Base-by-base conservation (phyloP, 2,329 filamentous ascomycete genomes). In the Ophiostoma tasmaniense region DNA sequence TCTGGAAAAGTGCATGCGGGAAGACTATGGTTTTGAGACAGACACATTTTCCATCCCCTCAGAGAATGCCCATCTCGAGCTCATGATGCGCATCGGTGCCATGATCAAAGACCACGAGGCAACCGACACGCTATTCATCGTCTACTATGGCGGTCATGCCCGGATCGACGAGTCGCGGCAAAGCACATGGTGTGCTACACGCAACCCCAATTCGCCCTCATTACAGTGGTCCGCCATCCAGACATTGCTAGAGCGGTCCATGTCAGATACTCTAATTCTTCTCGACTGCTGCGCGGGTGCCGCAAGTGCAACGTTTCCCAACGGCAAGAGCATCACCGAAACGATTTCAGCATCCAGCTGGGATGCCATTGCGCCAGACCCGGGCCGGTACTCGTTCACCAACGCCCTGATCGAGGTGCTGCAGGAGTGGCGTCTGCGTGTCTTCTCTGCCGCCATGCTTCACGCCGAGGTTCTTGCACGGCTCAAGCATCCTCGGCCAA, bases 191-290 rank as follows among this genome's bases (percentile, higher is more conserved):
- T 87, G 84, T 74, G 84, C 84, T 79, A 85, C 82, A 45, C 80
- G 84, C 65, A 81, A 80, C 70, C 75, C 80, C 13, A 81, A 81
- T 61, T 86, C 84, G 2, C 83, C 84, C 2, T 86, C 83, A 81
- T 74, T 87, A 66, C 84, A 87, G 80, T 83, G 85, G 85, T 87
- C 84, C 22, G 85, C 85, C 14, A 87, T 87, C 52, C 85, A 87
- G 74, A 87, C 84, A 0, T 77, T 87, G 2, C 76, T 87, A 10
- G 85, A 87, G 74, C 78, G 85, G 64, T 87, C 84, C 13, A 76
- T 81, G 14, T 87, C 84, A 0, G 85, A 87, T 74, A 83, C 85
- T 20, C 76, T 87, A 66, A 86, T 87, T 68, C 78, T 87, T 0
- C 76, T 87, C 17, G 85, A 87, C 73, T 87, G 85, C 73, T 87